Evolutionary conservation across 2,329 filamentous ascomycete genomes (phyloP), one percentile per base, ranked within the genome.

Genomic region (Fusarium virguliforme): DNA sequence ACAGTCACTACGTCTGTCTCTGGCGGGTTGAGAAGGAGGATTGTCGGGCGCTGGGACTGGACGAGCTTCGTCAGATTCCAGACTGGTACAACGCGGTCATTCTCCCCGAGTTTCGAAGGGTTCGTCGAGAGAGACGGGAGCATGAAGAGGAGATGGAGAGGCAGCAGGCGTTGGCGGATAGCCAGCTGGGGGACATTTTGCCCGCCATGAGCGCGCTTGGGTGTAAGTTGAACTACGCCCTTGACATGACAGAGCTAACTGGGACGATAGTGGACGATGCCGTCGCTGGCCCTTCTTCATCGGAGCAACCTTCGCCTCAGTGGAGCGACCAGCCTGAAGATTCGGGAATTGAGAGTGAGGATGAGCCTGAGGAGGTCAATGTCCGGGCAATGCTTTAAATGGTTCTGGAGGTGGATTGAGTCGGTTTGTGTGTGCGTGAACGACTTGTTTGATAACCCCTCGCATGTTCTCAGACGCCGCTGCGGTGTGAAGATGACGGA

Each of bases 1-100:
- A 28, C 7, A 30, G 15, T 22, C 62, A 57, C 32, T 53, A 50
- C 6, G 15, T 56, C 5, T 70, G 46, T 8, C 28, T 66, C 4
- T 53, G 51, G 53, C 9, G 38, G 24, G 40, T 59, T 30, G 18
- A 40, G 24, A n/a, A 24, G 15, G 35, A 66, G 2, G 15, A 22
- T 56, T 18, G 35, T 51, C 10, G 51, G 46, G 2, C n/a, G 22
- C n/a, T 69, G 22, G 56, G 6, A 15, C n/a, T 59, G 62, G 13
- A 51, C n/a, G 24, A 55, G 9, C 50, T 70, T 6, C 59, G 22
- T 12, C 46, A 10, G 4, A 22, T 34, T 2, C 30, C 18, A 5
- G 12, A 66, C 18, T 69, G 38, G 56, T 58, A 66, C 37, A 18
- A 50, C 4, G 18, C 48, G 8, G 37, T 12, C 7, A 24, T 59